Conservation (phyloP, 2,329 filamentous ascomycete genomes). For the Neospermospora avenae region DNA sequence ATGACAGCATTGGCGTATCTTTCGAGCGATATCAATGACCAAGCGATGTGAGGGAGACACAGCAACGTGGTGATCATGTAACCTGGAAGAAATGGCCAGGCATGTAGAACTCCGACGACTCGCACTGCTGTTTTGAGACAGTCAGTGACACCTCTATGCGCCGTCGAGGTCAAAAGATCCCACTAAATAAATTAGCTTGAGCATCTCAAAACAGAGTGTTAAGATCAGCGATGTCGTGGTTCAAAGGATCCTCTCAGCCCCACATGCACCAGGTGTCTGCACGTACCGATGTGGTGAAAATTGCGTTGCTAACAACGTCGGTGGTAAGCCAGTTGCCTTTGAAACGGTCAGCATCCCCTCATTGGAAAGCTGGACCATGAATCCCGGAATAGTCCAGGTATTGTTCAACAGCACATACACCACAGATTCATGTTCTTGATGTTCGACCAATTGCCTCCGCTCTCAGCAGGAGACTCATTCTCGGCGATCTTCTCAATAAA, state of each 20-base stretch:
- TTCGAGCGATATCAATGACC: background rate
- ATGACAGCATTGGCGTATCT: conserved; percentile 4
- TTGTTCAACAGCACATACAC: conserved; percentile 12
- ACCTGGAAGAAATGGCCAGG: conserved; percentile 60
- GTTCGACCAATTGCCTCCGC: conserved; percentile 3
- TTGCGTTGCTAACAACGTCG: conserved; percentile 27
- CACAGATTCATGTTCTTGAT: conserved; percentile 14
- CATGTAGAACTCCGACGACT: conserved; percentile 2
- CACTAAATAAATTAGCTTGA: background rate
- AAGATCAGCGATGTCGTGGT: background rate
- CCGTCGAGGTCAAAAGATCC: conserved; percentile 17
- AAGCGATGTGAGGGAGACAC: conserved; percentile 40
- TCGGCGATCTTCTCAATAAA: conserved; percentile 13
- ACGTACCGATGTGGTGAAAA: conserved; percentile 18
- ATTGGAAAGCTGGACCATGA: background rate
- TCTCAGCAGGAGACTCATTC: conserved; percentile 1
- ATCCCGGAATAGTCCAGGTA: background rate
- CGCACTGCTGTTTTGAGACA: conserved; percentile 6
- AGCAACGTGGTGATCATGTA: conserved; percentile 63
- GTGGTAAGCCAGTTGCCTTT: conserved; percentile 28
- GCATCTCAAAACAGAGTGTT: background rate
- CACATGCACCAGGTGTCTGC: background rate
- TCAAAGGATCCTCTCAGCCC: background rate
- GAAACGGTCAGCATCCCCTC: conserved; percentile 2
- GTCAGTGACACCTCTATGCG: conserved; percentile 8